phyloP scores from a whole-genome alignment of 352 stramenopile genomes.

The Pythium utonaiense region DNA sequence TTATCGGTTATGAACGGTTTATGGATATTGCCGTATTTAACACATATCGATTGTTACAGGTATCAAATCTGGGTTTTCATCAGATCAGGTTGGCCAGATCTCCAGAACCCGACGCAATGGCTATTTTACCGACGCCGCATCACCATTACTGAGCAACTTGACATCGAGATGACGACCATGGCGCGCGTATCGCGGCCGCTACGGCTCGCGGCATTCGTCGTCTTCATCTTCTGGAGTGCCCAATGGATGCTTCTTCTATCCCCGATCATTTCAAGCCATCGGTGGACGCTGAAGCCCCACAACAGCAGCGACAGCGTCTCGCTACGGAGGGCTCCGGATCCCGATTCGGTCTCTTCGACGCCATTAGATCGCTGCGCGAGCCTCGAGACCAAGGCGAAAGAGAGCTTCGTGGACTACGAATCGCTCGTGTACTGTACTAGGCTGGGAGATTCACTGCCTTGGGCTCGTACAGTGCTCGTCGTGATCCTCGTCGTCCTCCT shows the following conservation, averaged over 20 bases:
- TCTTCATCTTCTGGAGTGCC: constrained; percentile 1
- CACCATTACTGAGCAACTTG: too few species aligned
- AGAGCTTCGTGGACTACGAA: constrained; percentile 70
- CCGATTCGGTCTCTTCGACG: not conserved
- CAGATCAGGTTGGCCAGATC: constrained; percentile 4
- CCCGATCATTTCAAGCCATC: not conserved
- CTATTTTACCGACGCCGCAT: not conserved
- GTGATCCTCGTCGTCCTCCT: constrained; percentile 54
- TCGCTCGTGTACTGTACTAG: constrained; percentile 51
- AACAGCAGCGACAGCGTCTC: not conserved
- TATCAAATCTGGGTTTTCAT: not conserved
- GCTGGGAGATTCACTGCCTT: constrained; percentile 37
- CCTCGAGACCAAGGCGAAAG: not conserved
- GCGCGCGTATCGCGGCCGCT: constrained; percentile 8
- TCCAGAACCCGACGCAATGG: not conserved
- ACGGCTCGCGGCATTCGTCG: not conserved
- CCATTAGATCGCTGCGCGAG: constrained; percentile 4
- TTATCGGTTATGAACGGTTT: not conserved
- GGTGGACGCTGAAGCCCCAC: not conserved
- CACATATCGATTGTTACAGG: not conserved
- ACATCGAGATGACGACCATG: not conserved
- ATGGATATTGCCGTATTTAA: not conserved
- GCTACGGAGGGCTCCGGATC: not conserved
- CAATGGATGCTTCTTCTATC: not conserved
- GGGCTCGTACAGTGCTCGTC: constrained; percentile 41